phyloP scores from a whole-genome alignment of 305 asterid genomes.

The Fraxinus latifolia region DNA sequence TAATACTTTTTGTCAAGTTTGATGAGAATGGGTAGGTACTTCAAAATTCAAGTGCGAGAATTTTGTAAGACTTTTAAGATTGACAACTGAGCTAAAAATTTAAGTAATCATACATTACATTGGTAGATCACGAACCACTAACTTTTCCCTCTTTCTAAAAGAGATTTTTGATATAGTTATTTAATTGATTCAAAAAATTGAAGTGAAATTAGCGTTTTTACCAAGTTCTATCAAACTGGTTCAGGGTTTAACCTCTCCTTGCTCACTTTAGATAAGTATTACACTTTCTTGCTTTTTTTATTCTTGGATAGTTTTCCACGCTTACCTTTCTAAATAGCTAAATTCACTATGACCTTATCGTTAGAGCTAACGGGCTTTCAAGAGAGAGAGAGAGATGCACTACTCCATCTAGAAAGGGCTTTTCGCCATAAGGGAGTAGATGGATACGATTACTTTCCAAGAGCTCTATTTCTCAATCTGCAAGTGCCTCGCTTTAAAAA shows the following conservation, averaged over 20 bases:
- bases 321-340: neutral
- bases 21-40: too few species aligned
- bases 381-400: neutral
- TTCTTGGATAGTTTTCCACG: neutral
- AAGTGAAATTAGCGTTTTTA: neutral
- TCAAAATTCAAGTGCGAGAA: too few species aligned
- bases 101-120: neutral
- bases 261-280: neutral
- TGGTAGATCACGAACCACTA: neutral
- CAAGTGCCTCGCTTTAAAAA: neutral
- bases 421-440: neutral
- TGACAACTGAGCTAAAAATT: neutral
- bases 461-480: neutral
- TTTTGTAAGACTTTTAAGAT: neutral
- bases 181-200: too few species aligned
- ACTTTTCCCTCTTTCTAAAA: too few species aligned
- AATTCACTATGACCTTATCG: neutral
- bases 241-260: neutral
- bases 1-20: too few species aligned
- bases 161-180: too few species aligned
- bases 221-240: neutral
- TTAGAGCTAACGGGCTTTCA: neutral
- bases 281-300: neutral
- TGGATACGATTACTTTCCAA: neutral
- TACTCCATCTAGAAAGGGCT: neutral